Evolutionary conservation across 2,329 filamentous ascomycete species (phyloP), one percentile per base, ranked within the genome.

Genomic region (Fusarium kyushuense): DNA sequence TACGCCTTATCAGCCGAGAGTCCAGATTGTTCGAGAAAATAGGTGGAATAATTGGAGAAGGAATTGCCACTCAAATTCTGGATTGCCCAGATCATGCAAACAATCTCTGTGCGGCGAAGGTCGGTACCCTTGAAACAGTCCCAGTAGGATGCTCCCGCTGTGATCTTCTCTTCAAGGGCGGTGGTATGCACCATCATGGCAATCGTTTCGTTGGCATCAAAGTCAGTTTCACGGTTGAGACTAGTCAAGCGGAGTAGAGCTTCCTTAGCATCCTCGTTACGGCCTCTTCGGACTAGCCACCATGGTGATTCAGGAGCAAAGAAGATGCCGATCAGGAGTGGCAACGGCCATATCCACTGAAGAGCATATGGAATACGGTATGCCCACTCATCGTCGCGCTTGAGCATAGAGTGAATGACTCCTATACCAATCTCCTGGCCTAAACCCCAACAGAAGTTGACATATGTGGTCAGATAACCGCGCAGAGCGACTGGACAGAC

Each of bases 101-200:
- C 87, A 67, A 90, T 87, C 79, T 86, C 93, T 3, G 93, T 97
- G 27, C 94, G 88, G 59, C 93, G 90, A 47, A 90, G 82, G 75
- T 97, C 90, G 14, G 87, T 86, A 13, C 93, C 93, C 76, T 86
- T 90, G 85, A 97, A 96, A 80, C 93, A 97, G 78, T 97, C 93
- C 72, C 87, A 79, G 78, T 96, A 97, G 54, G 84, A 89, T 8
- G 92, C 88, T 30, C 93, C 93, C 9, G 82, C 81, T 6, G 92
- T 94, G 54, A 93, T 91, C 78, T 87, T 85, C 75, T 92, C 86
- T 77, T 97, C 94, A 13, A 96, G 82, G 0, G 91, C 90, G 1
- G 92, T 94, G 1, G 93, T 97, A 76, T 96, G 92, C 2, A 93
- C 88, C 92, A 97, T 97, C 92, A 97, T 96, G 72, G 92, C 90